Base-by-base conservation (phyloP, 2,329 filamentous ascomycete genomes). In the Parastagonospora nodorum region DNA sequence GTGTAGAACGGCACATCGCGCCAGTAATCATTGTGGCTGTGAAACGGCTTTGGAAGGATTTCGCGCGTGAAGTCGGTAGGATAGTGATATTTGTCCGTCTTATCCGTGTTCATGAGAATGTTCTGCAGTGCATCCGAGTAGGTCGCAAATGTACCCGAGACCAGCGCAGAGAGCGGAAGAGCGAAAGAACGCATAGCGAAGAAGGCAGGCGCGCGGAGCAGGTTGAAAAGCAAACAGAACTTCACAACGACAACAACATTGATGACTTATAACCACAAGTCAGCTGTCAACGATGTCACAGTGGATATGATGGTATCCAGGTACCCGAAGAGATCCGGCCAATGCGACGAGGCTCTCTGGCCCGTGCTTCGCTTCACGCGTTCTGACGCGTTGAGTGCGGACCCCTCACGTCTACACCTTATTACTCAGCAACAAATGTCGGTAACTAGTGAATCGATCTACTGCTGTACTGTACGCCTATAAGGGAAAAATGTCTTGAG, bases 21-120 rank as follows among this genome's bases (percentile, higher is more conserved):
- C 78, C 78, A 80, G 69, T 86, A 87, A 61, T 87, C 84, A 66
- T 87, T 88, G 64, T 84, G 80, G 29, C 77, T 81, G 66, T 84
- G 81, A 43, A 83, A 74, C 1, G 67, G 66, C 71, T 83, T 84
- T 35, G 84, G 84, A 28, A 84, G 62, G 53, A 87, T 84, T 1
- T 78, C 82, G 52, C 83, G 77, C 1, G 84, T 86, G 15, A 87
- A 74, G 61, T 84, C 81, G 0, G 84, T 87, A 0, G 84, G 84
- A 69, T 86, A 87, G 14, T 68, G 76, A 68, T 86, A 86, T 15
- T 80, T 73, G 8, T 77, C 71, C 40, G 76, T 78, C 16, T 75
- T 69, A 59, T 83, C 77, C 5, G 82, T 83, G 58, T 84, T 80
- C 47, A 77, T 74, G 44, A 86, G 67, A 44, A 86, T 81, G 50